These are phyloP conservation scores for Kodamaea kakaduensis DNA, from an alignment of 805 yeast genomes.

Conservation along the genomic window DNA sequence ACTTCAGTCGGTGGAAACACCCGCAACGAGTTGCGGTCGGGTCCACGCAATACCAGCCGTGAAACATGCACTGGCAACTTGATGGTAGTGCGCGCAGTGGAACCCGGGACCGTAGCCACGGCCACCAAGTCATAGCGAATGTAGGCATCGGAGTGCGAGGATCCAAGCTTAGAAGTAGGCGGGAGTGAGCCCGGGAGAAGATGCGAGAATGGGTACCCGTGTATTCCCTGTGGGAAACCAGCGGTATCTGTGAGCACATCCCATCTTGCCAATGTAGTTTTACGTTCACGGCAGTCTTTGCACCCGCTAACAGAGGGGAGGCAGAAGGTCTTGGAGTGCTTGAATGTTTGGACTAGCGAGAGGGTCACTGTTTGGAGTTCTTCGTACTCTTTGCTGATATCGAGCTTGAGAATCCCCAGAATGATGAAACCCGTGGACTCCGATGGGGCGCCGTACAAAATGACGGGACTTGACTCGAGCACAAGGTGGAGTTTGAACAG, in stretches of 20 bases:
- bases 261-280: slow-evolving; percentile 79
- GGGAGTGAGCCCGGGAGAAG: slow-evolving; percentile 85
- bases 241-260: slow-evolving; percentile 63
- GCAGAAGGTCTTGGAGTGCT: slow-evolving; percentile 61
- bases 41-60: slow-evolving; percentile 75
- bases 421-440: slow-evolving; percentile 85
- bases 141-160: slow-evolving; percentile 41
- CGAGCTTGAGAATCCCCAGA: slow-evolving; percentile 69
- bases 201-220: slow-evolving; percentile 90
- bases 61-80: slow-evolving; percentile 67
- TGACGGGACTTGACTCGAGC: slow-evolving; percentile 88
- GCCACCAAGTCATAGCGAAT: slow-evolving; percentile 80
- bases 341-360: slow-evolving; percentile 67
- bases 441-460: slow-evolving; percentile 71
- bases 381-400: slow-evolving; percentile 8
- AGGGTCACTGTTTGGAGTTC: slow-evolving; percentile 54
- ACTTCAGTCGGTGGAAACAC: slow-evolving; percentile 95
- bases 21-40: slow-evolving; percentile 80
- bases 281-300: slow-evolving; percentile 50
- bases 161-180: slow-evolving; percentile 67
- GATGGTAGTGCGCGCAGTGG: slow-evolving; percentile 25
- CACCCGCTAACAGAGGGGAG: slow-evolving; percentile 56
- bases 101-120: slow-evolving; percentile 28
- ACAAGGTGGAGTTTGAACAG: slow-evolving; percentile 45
- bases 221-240: slow-evolving; percentile 61